These are phyloP conservation scores for Colletotrichum navitas DNA, from an alignment of 2,329 filamentous ascomycete species.

Conservation along the genomic window DNA sequence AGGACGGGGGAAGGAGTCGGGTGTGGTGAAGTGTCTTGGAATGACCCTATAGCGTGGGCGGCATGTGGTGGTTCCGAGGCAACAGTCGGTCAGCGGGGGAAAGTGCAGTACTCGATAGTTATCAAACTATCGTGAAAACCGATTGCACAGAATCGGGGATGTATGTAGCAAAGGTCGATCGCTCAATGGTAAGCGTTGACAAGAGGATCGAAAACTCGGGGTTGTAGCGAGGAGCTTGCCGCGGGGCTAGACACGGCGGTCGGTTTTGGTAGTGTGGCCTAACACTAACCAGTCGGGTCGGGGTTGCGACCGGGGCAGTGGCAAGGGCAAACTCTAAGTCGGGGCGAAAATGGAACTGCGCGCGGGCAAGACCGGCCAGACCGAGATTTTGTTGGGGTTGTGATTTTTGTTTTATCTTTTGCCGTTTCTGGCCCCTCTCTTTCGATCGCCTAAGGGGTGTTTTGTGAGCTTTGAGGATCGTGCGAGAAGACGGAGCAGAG, in stretches of 20 bases:
- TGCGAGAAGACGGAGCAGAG: not conserved
- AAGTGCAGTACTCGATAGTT: slow-evolving; percentile 21
- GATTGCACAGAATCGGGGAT: slow-evolving; percentile 5
- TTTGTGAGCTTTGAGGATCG: slow-evolving; percentile 2
- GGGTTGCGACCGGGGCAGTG: slow-evolving; percentile 39
- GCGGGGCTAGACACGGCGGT: slow-evolving; percentile 33
- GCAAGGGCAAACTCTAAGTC: slow-evolving; percentile 41
- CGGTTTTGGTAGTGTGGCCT: slow-evolving; percentile 35
- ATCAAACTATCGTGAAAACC: slow-evolving; percentile 16
- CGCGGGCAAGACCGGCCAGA: slow-evolving; percentile 37
- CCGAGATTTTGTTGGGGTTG: slow-evolving; percentile 30
- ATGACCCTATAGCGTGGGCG: slow-evolving; percentile 20
- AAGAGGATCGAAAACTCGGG: slow-evolving; percentile 33
- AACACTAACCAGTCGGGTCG: slow-evolving; percentile 33
- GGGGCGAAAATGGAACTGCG: slow-evolving; percentile 21
- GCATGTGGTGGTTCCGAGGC: slow-evolving; percentile 14
- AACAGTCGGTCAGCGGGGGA: not conserved
- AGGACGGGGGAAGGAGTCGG: slow-evolving; percentile 1
- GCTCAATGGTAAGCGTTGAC: slow-evolving; percentile 22
- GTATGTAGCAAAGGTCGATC: slow-evolving; percentile 19
- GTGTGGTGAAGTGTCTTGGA: not conserved
- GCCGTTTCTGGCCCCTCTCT: not conserved
- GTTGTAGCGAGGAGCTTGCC: slow-evolving; percentile 23
- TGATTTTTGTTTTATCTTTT: not conserved
- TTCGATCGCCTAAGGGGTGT: not conserved